Percentiles rank a stretch among this genome's conserved stretches.
Conservation (phyloP, 2,329 filamentous ascomycete genomes). For the Lizonia empirigonia region DNA sequence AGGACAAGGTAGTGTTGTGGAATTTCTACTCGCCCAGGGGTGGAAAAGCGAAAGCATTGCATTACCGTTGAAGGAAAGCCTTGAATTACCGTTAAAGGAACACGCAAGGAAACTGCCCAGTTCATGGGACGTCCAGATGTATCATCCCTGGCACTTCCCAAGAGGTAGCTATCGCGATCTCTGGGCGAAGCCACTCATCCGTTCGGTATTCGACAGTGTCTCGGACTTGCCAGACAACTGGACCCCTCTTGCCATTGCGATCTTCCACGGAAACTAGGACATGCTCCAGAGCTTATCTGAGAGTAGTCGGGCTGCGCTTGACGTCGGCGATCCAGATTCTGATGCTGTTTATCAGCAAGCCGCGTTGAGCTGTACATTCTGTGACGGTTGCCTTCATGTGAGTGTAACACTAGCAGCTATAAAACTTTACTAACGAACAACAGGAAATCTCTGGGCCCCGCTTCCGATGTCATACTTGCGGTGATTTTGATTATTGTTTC, state of each 20-base stretch:
- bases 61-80: no score
- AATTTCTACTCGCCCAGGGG: constrained; percentile 7
- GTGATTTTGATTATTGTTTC: constrained; percentile 14
- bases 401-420: constrained; percentile 1
- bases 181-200: no score
- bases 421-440: background rate
- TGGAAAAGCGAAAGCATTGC: background rate
- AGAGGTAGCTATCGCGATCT: no score
- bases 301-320: background rate
- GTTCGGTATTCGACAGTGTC: no score
- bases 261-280: constrained; percentile 16
- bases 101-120: no score
- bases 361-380: background rate
- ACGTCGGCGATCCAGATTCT: no score
- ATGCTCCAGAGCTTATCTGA: constrained; percentile 11
- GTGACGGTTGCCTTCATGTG: constrained; percentile 19
- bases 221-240: constrained; percentile 6
- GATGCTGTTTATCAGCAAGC: background rate
- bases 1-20: constrained; percentile 4
- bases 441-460: constrained; percentile 15
- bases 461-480: constrained; percentile 13
- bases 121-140: no score
- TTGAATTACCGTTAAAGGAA: no score
- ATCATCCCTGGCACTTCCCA: no score
- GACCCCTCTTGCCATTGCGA: constrained; percentile 18